Evolutionary conservation across 1,284 basidiomycete species (phyloP), one percentile per base, ranked within the genome.

Genomic region (Kwoniella shivajii): DNA sequence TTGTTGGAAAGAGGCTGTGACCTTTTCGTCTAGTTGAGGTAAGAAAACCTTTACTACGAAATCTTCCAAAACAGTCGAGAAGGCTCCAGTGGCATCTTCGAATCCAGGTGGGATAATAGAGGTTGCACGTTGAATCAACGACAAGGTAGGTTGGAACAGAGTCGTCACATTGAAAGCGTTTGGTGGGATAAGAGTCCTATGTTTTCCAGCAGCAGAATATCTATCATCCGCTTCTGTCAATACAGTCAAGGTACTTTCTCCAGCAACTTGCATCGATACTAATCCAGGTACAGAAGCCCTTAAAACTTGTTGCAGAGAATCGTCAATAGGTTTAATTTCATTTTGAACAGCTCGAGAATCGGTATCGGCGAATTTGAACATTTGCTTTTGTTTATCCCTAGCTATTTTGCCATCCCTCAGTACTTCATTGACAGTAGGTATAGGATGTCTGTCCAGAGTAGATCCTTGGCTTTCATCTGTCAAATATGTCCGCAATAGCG

Each of bases 141-240:
- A 81, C 10, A 97, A 79, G 6, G 93, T 95, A 0, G 96, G 95
- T 65, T 92, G 90, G 78, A 99, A 97, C 13, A 99, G 81, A 13
- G 94, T 86, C 48, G 87, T 89, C 49, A 98, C 91, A 78, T 97
- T 93, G 80, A 98, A 98, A 1, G 92, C 90, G 73, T 98, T 90
- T 1, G 96, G 88, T 59, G 86, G 86, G 59, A 97, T 88, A 29
- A 99, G 83, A 20, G 90, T 81, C 24, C 90, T 86, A 79, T 98
- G 93, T 52, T 88, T 88, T 45, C 90, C 87, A 39, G 86, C 86
- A 3, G 61, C 52, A 9, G 81, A 86, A 53, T 87, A 76, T 18
- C 86, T 85, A 63, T 92, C 89, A 56, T 92, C 89, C 1, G 82
- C 81, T 4, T 65, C 50, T 22, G 47, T 53, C n/a, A 56, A 44